These are phyloP conservation scores for Cryptosporidium andersoni DNA, from an alignment of 169 alveolate genomes.

Conservation along the genomic window DNA sequence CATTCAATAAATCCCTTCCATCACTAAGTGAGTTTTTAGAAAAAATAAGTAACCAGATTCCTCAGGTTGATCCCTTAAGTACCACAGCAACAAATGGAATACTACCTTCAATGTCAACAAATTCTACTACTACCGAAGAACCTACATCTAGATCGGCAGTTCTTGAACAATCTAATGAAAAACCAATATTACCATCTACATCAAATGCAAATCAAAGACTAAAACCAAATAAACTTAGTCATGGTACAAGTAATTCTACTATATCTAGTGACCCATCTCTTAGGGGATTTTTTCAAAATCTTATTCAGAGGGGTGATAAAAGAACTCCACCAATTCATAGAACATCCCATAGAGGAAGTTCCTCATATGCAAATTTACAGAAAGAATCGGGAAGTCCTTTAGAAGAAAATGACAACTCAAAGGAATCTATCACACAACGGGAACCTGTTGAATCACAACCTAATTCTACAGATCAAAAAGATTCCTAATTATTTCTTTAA, in stretches of 20 bases:
- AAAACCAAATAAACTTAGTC: conserved; percentile 24
- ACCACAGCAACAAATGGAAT: conserved; percentile 11
- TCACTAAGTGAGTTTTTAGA: conserved; percentile 35
- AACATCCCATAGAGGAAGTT: conserved; percentile 26
- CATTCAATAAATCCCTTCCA: conserved; percentile 29
- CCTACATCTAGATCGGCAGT: not conserved
- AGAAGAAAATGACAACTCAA: not conserved
- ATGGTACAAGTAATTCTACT: conserved; percentile 8
- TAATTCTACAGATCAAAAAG: too few species aligned
- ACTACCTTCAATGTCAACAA: conserved; percentile 1
- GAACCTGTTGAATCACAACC: too few species aligned
- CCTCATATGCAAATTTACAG: conserved; percentile 21
- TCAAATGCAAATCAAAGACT: conserved; percentile 15
- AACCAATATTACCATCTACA: not conserved
- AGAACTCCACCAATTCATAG: conserved; percentile 17
- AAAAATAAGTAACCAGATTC: conserved; percentile 33
- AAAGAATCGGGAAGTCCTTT: conserved; percentile 15
- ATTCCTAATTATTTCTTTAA: too few species aligned
- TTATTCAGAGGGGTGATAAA: conserved; percentile 65
- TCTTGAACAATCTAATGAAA: not conserved
- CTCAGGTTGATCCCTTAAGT: conserved; percentile 18
- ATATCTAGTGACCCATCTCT: conserved; percentile 60
- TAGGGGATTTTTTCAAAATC: conserved; percentile 63
- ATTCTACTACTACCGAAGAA: not conserved
- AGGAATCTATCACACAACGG: too few species aligned